Evolutionary conservation across 148 eudicot species (phyloP), one percentile per base, ranked within the genome.

Genomic region (Euryodendron excelsum): DNA sequence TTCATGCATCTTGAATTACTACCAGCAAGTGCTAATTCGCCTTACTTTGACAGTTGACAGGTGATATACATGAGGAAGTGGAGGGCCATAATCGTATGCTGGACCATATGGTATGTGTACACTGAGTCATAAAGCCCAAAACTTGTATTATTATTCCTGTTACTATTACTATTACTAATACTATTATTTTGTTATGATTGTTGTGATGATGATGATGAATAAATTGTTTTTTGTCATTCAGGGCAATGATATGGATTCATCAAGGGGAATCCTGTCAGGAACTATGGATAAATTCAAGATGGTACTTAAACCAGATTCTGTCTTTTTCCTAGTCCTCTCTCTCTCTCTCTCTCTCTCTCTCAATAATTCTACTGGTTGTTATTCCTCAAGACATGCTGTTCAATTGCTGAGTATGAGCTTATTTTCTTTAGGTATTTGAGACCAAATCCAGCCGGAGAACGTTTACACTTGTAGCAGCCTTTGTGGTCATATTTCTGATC

Each of bases 161-260:
- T 4, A 56, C 18, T 20, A 23, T 58, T 75, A 12, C 15, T 6
- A 23, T 41, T 62, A 34, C 23, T 77, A 58, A 18, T 47, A 37
- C 1, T 60, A 4, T 48, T n/a, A 3, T 13, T 60, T 45, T 59
- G 23, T 20, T n/a, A 25, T 41, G 39, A 23, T 64, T 12, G 11
- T 7, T 44, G 48, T 3, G 15, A 2, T 30, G 27, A 33, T 25
- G 5, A 18, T 34, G 50, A 69, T 59, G 31, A 30, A 58, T 78
- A 41, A 73, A 39, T 78, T 58, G 23, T 31, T 58, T 59, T 65
- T 77, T 80, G 4, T 47, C 36, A 28, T 72, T 66, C 77, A 96
- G 99, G 99, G 98, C 21, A 91, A 93, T 69, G 94, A 90, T 67
- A 96, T 96, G 98, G 99, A 96, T 77, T 21, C 94, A 55, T 96